A percentile compares a stretch with the other conserved stretches of the same genome.
Conservation (phyloP, 2,329 filamentous ascomycete species). For the Cladosporium phlei region DNA sequence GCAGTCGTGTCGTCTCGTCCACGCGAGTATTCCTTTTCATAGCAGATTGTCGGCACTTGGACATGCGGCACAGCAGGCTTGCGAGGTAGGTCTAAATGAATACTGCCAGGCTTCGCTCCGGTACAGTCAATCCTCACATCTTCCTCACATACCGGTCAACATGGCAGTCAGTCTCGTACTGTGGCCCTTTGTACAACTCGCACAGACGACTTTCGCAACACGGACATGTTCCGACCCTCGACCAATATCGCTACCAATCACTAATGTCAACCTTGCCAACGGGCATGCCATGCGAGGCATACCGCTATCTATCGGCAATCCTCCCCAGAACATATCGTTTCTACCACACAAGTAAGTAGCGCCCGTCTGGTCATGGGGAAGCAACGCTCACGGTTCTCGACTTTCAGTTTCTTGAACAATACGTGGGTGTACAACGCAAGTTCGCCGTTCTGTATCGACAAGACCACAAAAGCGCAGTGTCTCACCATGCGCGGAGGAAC, state of each 20-base stretch:
- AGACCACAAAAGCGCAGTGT: conserved; percentile 13
- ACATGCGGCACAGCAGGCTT: neutral
- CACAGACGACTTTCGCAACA: neutral
- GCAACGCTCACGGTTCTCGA: neutral
- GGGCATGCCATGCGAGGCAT: conserved; percentile 9
- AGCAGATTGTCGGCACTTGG: too few relatives aligned
- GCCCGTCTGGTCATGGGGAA: neutral
- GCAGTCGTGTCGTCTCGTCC: neutral
- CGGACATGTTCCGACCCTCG: neutral
- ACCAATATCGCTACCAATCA: conserved; percentile 8
- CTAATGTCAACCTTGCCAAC: conserved; percentile 6
- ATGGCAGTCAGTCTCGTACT: neutral
- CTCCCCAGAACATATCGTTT: conserved; percentile 14
- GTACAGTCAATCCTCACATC: neutral
- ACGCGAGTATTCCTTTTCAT: too few relatives aligned
- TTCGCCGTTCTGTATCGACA: conserved; percentile 14
- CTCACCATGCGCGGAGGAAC: conserved; percentile 17
- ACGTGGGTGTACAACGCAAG: conserved; percentile 21
- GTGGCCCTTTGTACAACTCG: neutral
- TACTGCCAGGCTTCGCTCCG: neutral
- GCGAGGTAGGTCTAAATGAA: neutral
- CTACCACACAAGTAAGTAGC: conserved; percentile 1
- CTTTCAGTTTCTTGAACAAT: conserved; percentile 13
- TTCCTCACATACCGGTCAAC: neutral
- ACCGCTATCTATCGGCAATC: conserved; percentile 9